Evolutionary conservation across 2,329 filamentous ascomycete genomes (phyloP), one percentile per base, ranked within the genome.

Genomic region (Cladosporium sp.): DNA sequence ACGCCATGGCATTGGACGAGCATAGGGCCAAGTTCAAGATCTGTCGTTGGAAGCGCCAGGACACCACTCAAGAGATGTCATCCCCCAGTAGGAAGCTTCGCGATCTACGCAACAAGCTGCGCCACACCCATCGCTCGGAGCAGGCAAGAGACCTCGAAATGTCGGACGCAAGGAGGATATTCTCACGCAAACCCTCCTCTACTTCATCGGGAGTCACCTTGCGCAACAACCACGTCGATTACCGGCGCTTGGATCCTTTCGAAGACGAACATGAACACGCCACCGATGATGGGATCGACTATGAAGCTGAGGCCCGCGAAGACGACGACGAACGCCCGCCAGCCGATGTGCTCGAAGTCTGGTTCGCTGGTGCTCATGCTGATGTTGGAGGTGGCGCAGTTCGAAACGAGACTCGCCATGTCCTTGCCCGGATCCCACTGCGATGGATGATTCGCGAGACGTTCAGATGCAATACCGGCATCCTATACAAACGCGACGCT

Each of bases 1-100:
- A 91, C 68, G 88, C 88, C 1, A 89, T 91, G 1, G 86, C 86
- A 21, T 90, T 91, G 65, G 89, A 91, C 67, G 89, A 92, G 75
- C 82, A 88, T 6, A 83, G 89, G 1, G 88, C 89, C 67, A 91
- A 91, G 76, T 92, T 92, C 61, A 64, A 64, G 38, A 41, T 64
- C n/a, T 64, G 61, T 38, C 61, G 61, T 47, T 59, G 58, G 54
- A 15, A 32, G 26, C 52, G 52, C 30, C 65, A 58, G 38, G 58
- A 65, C 41, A 65, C 26, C 6, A 51, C 21, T n/a, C 32, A 57
- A 8, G 51, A 64, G 28, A 47, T 55, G 52, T 30, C 52, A 18
- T 2, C 28, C 18, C 41, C 58, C 3, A 64, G 52, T 15, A 38
- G 34, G 21, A 65, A 63, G 55, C 34, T 67, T n/a, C 49, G 60